These are phyloP conservation scores for Vinca major DNA, from an alignment of 305 asterid species.

Conservation along the genomic window DNA sequence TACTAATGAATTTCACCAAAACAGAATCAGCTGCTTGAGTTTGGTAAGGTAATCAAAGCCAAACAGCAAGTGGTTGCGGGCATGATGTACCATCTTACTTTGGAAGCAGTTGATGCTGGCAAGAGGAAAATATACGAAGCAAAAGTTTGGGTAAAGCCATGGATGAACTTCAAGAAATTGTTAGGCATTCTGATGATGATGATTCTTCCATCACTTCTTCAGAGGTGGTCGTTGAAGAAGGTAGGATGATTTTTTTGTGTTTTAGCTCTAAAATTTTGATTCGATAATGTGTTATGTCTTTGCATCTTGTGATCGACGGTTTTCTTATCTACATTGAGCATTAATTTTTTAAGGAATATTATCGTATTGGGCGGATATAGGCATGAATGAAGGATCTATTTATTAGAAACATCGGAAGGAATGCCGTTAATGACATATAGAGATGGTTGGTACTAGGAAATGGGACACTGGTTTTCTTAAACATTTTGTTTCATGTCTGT, in stretches of 20 bases:
- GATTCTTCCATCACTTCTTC: neutral
- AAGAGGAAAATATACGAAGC: conserved; percentile 7
- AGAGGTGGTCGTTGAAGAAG: neutral
- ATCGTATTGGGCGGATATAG: neutral
- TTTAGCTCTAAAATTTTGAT: neutral
- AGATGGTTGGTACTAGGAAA: no score
- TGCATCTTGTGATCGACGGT: neutral
- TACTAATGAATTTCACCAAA: no score
- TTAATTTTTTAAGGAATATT: neutral
- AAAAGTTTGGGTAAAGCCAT: conserved; percentile 3
- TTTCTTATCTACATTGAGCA: neutral
- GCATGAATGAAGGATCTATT: neutral
- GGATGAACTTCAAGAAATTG: conserved; percentile 16
- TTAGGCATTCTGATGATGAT: neutral
- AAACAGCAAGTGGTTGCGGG: conserved; percentile 70
- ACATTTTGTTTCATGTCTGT: no score
- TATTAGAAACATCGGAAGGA: no score
- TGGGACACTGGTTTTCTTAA: no score
- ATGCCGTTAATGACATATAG: no score
- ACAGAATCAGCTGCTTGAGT: conserved; percentile 60
- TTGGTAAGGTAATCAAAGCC: conserved; percentile 66
- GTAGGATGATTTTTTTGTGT: neutral
- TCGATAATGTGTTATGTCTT: neutral
- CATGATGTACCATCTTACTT: conserved; percentile 18
- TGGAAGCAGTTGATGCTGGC: conserved; percentile 17